Evolutionary conservation across 163 green algal genomes (phyloP), one percentile per base, ranked within the genome.

Genomic region (Volvox carteri): DNA sequence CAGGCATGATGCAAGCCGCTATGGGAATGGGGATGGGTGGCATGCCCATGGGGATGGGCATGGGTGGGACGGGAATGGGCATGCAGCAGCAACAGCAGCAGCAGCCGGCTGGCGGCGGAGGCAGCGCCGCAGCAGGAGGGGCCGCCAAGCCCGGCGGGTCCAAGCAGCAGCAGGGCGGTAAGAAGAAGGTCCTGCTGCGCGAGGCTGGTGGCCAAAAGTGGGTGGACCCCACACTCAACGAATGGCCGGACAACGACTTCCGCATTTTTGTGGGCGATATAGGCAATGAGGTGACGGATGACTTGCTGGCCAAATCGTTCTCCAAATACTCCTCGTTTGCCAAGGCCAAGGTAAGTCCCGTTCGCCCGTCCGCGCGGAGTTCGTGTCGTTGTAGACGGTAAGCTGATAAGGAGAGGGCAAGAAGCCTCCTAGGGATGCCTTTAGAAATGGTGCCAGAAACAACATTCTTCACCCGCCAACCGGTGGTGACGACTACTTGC

Each of bases 181-280:
- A 93, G 76, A 92, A 94, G 84, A 93, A 91, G 60, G 92, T 67
- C 84, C 91, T 52, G 68, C 96, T 44, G 86, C 94, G 62, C 80
- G 96, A 88, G 68, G 96, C 96, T 23, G 97, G 92, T 11, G 97
- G 96, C 3, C 77, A 96, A 86, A 93, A 93, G 74, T 99, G 97
- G 97, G 92, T 94, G 6, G 96, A 97, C 86, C 85, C 93, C 12
- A 96, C 92, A 0, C 93, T 99, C 3, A 54, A 90, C 41, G 98
- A 99, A 58, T 99, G 97, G 96, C 96, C 97, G 0, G 96, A 99
- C 21, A 97, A 99, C 86, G 98, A 99, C 93, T 97, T 96, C 90
- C 85, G 98, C 11, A 98, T 99, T 39, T 99, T 99, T 93, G 98
- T 99, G 42, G 98, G 98, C 28, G 96, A 99, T 93, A 90, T 99